These are phyloP conservation scores for Physaria fendleri DNA, from an alignment of 345 rosid species.

Conservation along the genomic window DNA sequence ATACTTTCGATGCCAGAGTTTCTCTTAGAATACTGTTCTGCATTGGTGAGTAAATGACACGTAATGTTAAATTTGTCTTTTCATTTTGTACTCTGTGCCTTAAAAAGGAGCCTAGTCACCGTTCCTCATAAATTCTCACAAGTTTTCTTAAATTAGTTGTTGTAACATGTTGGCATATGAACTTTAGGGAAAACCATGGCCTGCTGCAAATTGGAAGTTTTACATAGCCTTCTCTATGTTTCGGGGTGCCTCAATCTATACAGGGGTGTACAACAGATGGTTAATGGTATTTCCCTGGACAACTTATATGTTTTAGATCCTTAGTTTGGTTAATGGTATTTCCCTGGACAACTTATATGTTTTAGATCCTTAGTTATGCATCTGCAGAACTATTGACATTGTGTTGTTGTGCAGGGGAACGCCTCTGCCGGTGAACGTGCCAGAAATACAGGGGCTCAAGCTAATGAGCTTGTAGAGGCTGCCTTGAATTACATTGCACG, in stretches of 20 bases:
- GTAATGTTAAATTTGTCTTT: no score
- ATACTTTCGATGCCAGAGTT: slow-evolving; percentile 72
- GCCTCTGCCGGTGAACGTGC: slow-evolving; percentile 96
- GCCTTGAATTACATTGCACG: slow-evolving; percentile 56
- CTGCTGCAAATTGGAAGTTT: slow-evolving; percentile 85
- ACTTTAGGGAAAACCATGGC: slow-evolving; percentile 82
- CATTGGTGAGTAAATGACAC: slow-evolving; percentile 79
- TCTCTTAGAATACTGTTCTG: slow-evolving; percentile 73
- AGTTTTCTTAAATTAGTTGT: background rate
- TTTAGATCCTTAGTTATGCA: background rate
- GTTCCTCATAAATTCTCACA: background rate
- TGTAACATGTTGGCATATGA: slow-evolving; percentile 7
- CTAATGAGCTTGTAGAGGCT: slow-evolving; percentile 54
- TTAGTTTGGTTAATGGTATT: slow-evolving; percentile 38
- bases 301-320: background rate
- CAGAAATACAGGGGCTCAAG: slow-evolving; percentile 44
- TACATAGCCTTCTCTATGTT: slow-evolving; percentile 83
- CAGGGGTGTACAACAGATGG: slow-evolving; percentile 81
- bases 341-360: background rate
- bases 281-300: slow-evolving; percentile 52
- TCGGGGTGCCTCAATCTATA: slow-evolving; percentile 76
- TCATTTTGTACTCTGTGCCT: no score
- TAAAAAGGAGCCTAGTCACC: background rate
- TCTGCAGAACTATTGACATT: background rate
- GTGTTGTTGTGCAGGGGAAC: slow-evolving; percentile 61